Conservation (phyloP, 441 rosid genomes). For the Mallotus japonicus region DNA sequence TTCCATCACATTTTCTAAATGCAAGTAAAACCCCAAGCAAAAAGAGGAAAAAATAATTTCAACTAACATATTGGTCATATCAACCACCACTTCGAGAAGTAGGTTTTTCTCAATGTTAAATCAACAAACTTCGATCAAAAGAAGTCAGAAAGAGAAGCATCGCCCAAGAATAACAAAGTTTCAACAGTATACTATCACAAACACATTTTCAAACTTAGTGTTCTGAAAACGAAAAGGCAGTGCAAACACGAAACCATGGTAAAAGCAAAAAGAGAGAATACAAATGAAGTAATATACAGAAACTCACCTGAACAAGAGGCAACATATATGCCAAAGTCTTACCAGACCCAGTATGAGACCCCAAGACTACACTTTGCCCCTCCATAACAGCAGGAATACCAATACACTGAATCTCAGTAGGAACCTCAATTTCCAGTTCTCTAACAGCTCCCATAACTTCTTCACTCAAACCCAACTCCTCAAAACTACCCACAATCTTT, state of each 20-base stretch:
- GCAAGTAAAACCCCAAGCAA: not conserved
- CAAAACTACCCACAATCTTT: conserved; percentile 54
- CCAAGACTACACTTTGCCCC: conserved; percentile 79
- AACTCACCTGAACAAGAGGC: conserved; percentile 83
- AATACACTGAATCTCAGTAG: conserved; percentile 91
- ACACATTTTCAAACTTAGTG: not conserved
- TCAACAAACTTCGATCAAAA: not conserved
- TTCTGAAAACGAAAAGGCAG: too few species aligned
- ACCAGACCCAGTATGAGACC: conserved; percentile 96
- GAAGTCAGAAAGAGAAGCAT: not conserved
- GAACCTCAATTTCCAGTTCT: conserved; percentile 72
- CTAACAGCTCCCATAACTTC: conserved; percentile 77
- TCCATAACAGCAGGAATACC: conserved; percentile 86
- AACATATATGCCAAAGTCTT: conserved; percentile 87
- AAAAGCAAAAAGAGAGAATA: too few species aligned
- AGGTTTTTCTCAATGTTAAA: not conserved
- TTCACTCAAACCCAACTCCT: conserved; percentile 72
- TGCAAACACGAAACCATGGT: too few species aligned
- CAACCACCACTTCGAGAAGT: not conserved
- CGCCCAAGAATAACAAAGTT: not conserved
- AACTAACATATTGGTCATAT: not conserved
- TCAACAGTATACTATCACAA: not conserved
- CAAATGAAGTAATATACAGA: not conserved
- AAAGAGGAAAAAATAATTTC: not conserved
- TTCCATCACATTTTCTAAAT: too few species aligned